phyloP scores from a whole-genome alignment of 805 yeast species.

The Barnettozyma salicaria region DNA sequence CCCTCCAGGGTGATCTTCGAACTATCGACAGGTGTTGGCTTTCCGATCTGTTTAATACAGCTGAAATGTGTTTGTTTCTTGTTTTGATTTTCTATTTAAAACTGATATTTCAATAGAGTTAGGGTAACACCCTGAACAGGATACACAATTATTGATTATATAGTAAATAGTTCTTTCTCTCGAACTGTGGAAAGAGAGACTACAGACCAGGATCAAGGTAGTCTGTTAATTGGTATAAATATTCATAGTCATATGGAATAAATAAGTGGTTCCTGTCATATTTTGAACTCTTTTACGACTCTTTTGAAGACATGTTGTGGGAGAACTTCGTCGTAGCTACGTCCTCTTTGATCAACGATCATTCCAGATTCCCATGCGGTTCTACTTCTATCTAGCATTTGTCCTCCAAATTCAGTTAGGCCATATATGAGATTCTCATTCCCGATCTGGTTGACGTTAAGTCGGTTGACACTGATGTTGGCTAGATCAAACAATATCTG shows the following conservation, averaged over 20 bases:
- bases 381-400: conserved; percentile 43
- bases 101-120: background rate
- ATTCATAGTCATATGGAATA: background rate
- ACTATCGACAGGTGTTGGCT: no score
- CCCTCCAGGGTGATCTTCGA: no score
- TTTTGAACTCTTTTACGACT: conserved; percentile 17
- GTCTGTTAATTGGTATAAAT: no score
- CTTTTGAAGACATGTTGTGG: conserved; percentile 25
- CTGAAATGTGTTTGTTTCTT: background rate
- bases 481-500: conserved; percentile 71
- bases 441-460: conserved; percentile 36
- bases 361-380: conserved; percentile 49
- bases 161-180: no score
- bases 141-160: no score
- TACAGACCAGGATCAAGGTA: background rate
- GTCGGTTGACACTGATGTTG: conserved; percentile 38
- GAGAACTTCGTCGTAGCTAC: conserved; percentile 29
- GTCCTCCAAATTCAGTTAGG: conserved; percentile 47
- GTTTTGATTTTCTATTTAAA: background rate
- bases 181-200: background rate
- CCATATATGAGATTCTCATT: conserved; percentile 63
- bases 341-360: conserved; percentile 33
- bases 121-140: no score
- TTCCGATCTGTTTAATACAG: background rate
- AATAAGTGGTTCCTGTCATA: conserved; percentile 1